phyloP scores from a whole-genome alignment of 768 basidiomycete species.

The Naganishia onofrii region DNA sequence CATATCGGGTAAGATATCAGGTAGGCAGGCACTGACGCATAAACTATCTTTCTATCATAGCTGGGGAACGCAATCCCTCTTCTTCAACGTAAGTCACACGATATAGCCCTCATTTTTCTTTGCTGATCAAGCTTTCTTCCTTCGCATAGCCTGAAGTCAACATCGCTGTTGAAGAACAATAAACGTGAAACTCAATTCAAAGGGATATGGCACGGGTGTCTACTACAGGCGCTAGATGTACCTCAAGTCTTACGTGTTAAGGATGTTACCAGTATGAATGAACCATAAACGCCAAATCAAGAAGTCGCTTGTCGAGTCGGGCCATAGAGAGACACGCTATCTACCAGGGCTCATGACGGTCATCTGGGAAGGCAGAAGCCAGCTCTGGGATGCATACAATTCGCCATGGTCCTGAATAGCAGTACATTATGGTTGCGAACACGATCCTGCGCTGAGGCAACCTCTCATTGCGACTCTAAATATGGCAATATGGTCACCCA shows the following conservation, averaged over 20 bases:
- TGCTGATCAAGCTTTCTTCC: neutral
- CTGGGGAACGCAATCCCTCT: conserved; percentile 42
- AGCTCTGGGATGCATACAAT: too few relatives aligned
- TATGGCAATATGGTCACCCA: too few relatives aligned
- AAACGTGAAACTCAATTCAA: neutral
- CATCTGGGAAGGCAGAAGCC: too few relatives aligned
- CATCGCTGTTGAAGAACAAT: conserved; percentile 32
- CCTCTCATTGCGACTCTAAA: too few relatives aligned
- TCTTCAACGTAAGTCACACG: conserved; percentile 50
- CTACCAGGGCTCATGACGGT: too few relatives aligned
- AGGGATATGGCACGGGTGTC: neutral
- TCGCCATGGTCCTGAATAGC: too few relatives aligned
- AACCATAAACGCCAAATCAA: neutral
- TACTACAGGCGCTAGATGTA: neutral
- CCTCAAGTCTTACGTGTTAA: neutral
- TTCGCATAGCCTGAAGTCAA: conserved; percentile 46
- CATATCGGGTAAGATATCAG: neutral
- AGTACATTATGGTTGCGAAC: too few relatives aligned
- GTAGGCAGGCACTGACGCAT: neutral
- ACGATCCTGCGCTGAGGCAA: too few relatives aligned
- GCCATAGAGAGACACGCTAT: too few relatives aligned
- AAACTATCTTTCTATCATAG: too few relatives aligned
- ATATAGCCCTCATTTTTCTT: neutral
- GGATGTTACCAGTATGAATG: conserved; percentile 1
- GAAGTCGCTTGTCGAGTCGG: too few relatives aligned